These are phyloP conservation scores for Sicyos baderoa DNA, from an alignment of 306 rosid species.

Conservation along the genomic window DNA sequence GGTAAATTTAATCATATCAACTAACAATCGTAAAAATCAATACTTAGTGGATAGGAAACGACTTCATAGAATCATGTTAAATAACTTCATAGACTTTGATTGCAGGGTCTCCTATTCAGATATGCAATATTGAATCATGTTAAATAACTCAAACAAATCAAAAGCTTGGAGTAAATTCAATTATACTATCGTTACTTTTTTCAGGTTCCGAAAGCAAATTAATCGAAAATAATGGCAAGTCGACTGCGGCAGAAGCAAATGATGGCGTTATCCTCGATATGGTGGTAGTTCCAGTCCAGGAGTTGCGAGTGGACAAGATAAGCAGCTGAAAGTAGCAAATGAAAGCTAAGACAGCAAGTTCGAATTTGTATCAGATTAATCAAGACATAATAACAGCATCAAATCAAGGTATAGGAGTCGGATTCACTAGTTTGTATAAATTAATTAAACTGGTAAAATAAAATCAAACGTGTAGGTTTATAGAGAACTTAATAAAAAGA, in stretches of 20 bases:
- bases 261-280: conserved; percentile 15
- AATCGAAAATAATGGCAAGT: conserved; percentile 21
- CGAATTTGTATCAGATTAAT: conserved; percentile 15
- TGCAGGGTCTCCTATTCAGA: too few relatives aligned
- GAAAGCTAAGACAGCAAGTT: conserved; percentile 20
- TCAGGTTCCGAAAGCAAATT: conserved; percentile 19
- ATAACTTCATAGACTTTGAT: too few relatives aligned
- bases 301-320: conserved; percentile 21
- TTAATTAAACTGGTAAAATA: conserved; percentile 14
- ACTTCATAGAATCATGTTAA: too few relatives aligned
- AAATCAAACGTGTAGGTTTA: conserved; percentile 16
- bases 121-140: too few relatives aligned
- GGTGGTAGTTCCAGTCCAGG: conserved; percentile 25
- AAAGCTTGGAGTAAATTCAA: too few relatives aligned
- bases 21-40: too few relatives aligned
- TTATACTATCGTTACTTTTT: background rate
- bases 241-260: conserved; percentile 13
- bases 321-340: conserved; percentile 28
- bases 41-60: too few relatives aligned
- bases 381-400: conserved; percentile 2
- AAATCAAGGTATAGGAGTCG: background rate
- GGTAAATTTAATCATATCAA: too few relatives aligned
- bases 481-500: conserved; percentile 6
- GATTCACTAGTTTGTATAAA: conserved; percentile 17
- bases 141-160: too few relatives aligned